Conservation (phyloP, 495 filamentous ascomycete genomes). For the Lophiotrema nucula region DNA sequence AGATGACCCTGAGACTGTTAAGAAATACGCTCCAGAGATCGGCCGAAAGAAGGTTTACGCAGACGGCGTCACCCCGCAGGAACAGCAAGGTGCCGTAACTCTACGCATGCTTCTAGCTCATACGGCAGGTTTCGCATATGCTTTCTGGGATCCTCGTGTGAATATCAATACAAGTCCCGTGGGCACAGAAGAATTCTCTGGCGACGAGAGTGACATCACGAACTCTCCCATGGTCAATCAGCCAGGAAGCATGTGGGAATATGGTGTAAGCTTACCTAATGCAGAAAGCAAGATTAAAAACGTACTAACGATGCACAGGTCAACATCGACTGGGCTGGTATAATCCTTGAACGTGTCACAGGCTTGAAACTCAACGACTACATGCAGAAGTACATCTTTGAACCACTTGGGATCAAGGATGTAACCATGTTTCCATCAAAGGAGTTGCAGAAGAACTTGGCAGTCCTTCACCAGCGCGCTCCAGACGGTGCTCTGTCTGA, state of each 20-base stretch:
- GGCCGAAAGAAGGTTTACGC: slow-evolving; percentile 34
- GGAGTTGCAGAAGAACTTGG: slow-evolving; percentile 52
- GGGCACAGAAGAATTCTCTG: slow-evolving; percentile 57
- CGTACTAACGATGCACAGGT: slow-evolving; percentile 40
- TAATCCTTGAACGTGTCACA: slow-evolving; percentile 54
- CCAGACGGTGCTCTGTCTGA: slow-evolving; percentile 44
- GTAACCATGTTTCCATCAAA: slow-evolving; percentile 55
- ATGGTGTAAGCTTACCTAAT: slow-evolving; percentile 59
- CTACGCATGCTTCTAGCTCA: slow-evolving; percentile 62
- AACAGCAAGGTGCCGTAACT: slow-evolving; percentile 57
- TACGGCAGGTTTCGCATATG: slow-evolving; percentile 49
- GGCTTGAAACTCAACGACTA: slow-evolving; percentile 55
- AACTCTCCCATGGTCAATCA: slow-evolving; percentile 53
- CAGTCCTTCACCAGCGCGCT: slow-evolving; percentile 50
- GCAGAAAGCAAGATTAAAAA: too few species aligned
- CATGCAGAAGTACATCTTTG: slow-evolving; percentile 56
- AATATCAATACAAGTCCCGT: slow-evolving; percentile 46
- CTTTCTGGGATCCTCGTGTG: slow-evolving; percentile 54
- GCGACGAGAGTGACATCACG: slow-evolving; percentile 43
- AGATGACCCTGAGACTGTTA: slow-evolving; percentile 49
- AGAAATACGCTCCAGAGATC: slow-evolving; percentile 51
- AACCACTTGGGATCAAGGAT: slow-evolving; percentile 53
- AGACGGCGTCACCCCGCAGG: slow-evolving; percentile 31
- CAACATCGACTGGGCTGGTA: slow-evolving; percentile 61
- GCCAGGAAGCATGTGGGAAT: slow-evolving; percentile 57